Evolutionary conservation across 106 monocot genomes (phyloP), one percentile per base, ranked within the genome.

Genomic region (Acanthochlamys bracteata): DNA sequence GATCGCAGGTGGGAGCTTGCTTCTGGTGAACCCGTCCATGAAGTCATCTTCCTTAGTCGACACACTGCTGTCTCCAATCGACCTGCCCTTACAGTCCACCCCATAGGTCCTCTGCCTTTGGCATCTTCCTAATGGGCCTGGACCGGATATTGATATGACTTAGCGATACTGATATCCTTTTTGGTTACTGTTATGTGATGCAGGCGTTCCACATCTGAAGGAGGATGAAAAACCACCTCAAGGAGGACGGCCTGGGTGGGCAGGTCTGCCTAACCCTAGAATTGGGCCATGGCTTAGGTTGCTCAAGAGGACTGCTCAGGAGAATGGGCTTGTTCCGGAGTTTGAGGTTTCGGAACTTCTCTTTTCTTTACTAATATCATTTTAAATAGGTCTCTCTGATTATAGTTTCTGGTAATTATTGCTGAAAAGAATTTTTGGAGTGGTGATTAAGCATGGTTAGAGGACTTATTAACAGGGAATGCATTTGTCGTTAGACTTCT

Each of bases 21-120:
- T 40, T 84, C 84, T 19, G 90, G 88, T 11, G 96, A 96, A 74
- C 7, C 42, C 8, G 91, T 96, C 21, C 74, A 76, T 10, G 96
- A 96, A 78, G 68, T 85, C n/a, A 84, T 96, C 56, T 96, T 88
- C 63, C 82, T 96, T 66, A 96, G 96, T 72, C 82, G 80, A 47
- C 96, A 96, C 75, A 80, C 78, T 24, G 91, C 96, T 25, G 88
- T 76, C 51, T 82, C 84, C 45, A 73, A 71, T 59, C 84, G 86
- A 4, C 96, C 96, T 20, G 90, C 96, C 14, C 79, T 96, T 40
- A 96, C 96, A 27, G 96, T 96, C 39, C 96, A 96, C 39, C 96
- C 96, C 10, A 96, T 96, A 16, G 96, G 95, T 95, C 39, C 54
- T 46, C 13, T 43, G 25, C 41, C 57, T 67, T 25, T 27, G 3